phyloP scores from a whole-genome alignment of 768 basidiomycete genomes.

The Xerocomellus intermedius region DNA sequence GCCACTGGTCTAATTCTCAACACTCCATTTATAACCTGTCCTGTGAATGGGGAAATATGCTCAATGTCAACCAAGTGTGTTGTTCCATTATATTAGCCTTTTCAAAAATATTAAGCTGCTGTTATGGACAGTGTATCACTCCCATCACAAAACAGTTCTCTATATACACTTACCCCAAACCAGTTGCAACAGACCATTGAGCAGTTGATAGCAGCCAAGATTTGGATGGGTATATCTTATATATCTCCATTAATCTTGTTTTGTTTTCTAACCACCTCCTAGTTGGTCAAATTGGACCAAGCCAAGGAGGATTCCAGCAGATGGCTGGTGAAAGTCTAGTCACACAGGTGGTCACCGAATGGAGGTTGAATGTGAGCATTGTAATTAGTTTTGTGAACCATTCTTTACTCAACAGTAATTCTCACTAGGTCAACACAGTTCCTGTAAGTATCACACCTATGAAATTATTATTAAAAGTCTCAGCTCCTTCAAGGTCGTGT shows the following conservation, averaged over 20 bases:
- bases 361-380: constrained; percentile 13
- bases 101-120: background rate
- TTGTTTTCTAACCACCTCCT: background rate
- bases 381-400: background rate
- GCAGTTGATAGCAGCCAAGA: background rate
- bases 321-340: background rate
- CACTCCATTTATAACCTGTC: background rate
- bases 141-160: background rate
- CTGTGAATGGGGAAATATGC: background rate
- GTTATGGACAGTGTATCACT: background rate
- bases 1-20: rapidly evolving
- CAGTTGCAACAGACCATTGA: constrained; percentile 3
- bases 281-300: constrained; percentile 10
- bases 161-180: background rate
- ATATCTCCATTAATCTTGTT: background rate
- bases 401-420: background rate
- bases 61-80: background rate
- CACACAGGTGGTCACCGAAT: constrained; percentile 4
- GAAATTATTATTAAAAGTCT: background rate
- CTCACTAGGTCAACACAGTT: constrained; percentile 11
- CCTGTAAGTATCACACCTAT: constrained; percentile 9
- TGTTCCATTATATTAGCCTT: too few species aligned
- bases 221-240: constrained; percentile 14
- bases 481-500: background rate
- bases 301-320: constrained; percentile 3